Base-by-base conservation (phyloP, 495 filamentous ascomycete species). In the Penicillium canariense region DNA sequence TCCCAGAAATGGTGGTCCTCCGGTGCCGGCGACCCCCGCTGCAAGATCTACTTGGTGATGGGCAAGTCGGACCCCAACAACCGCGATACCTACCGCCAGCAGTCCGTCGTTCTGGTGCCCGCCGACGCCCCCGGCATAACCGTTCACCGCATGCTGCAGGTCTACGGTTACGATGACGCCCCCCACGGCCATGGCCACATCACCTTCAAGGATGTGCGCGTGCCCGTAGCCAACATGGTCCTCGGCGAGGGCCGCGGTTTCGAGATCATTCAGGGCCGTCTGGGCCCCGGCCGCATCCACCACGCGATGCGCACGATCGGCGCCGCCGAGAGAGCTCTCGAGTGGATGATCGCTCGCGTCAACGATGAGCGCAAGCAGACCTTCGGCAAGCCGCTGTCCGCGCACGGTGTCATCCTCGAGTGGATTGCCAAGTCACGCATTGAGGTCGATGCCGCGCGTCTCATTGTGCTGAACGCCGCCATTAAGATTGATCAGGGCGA, bases 111-210 rank as follows among this genome's bases (percentile, higher is more conserved):
- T 46, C 76, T 96, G 4, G 91, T 96, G 11, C 88, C 90, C 4
- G 79, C 90, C 4, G 79, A 80, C 55, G 81, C 84, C 14, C 83
- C 84, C 42, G 91, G 91, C 46, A 84, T 96, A 56, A 90, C 82
- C 11, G 80, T 96, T 56, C 82, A 93, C 71, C 85, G 92, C 53
- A 91, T 93, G 84, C 80, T 96, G 32, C 82, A 79, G 14, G 91
- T 96, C 32, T 96, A 95, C 72, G 91, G 91, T 32, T 96, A 93
- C 71, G 91, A 96, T 68, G 91, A 96, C 63, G 92, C 91, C 22
- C 91, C 91, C 4, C 91, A 96, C 71, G 92, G 91, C 45, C 91
- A 96, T 77, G 91, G 87, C 26, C 89, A 96, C 70, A 85, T 96
- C 68, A 84, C 77, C 50, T 96, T 96, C 77, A 79, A 84, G 23